Conservation (phyloP, 2,329 filamentous ascomycete species). For the Penicillium sp. region DNA sequence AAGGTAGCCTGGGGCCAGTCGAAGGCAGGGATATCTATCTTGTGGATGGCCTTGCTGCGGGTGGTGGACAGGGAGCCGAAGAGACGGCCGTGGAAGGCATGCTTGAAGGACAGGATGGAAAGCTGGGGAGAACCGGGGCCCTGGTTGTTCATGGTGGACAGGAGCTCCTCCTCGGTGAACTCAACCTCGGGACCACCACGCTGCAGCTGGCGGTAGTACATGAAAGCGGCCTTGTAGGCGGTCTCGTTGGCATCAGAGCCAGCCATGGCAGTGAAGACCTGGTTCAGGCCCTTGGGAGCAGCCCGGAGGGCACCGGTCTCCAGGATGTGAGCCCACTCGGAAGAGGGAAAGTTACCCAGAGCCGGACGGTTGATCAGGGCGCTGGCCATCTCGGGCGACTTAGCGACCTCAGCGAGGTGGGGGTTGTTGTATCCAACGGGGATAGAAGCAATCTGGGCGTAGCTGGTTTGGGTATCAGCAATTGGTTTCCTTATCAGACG, state of each 20-base stretch:
- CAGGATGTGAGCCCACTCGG: constrained; percentile 79
- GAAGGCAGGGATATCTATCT: constrained; percentile 90
- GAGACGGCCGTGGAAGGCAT: constrained; percentile 84
- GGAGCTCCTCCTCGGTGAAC: constrained; percentile 75
- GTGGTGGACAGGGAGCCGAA: constrained; percentile 87
- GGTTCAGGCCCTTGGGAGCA: constrained; percentile 77
- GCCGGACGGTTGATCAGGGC: constrained; percentile 86
- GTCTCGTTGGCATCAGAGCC: constrained; percentile 93
- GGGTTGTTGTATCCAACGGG: constrained; percentile 93
- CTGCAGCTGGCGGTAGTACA: constrained; percentile 80
- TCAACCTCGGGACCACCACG: constrained; percentile 76
- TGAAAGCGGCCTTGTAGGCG: constrained; percentile 93
- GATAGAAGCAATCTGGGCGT: constrained; percentile 91
- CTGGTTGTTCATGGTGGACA: constrained; percentile 76
- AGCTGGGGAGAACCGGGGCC: constrained; percentile 74
- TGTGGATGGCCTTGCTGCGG: constrained; percentile 90
- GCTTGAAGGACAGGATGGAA: constrained; percentile 86
- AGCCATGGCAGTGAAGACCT: constrained; percentile 87
- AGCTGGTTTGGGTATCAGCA: constrained; percentile 47
- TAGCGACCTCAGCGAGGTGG: constrained; percentile 66
- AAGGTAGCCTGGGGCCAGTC: constrained; percentile 93
- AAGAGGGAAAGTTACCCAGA: constrained; percentile 84
- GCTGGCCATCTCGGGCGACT: constrained; percentile 74
- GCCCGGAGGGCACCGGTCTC: constrained; percentile 78
- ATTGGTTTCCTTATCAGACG: neutral